A percentile compares a stretch with the other conserved stretches of the same genome.
These are phyloP conservation scores for Hypoxylon sp. DNA, from an alignment of 2,329 filamentous ascomycete genomes.

Conservation along the genomic window DNA sequence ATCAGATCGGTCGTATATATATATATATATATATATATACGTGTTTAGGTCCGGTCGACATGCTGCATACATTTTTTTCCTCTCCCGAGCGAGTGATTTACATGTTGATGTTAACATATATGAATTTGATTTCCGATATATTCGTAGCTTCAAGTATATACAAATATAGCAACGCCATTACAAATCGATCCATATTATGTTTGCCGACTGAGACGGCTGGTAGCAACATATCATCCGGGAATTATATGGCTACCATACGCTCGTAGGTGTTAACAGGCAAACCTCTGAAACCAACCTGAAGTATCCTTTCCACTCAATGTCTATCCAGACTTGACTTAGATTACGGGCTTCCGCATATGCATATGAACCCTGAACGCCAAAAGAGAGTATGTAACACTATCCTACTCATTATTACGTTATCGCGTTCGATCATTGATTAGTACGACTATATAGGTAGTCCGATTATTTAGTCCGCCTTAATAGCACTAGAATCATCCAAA, in stretches of 20 bases:
- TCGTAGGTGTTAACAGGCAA: background rate
- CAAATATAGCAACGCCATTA: constrained; percentile 29
- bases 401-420: constrained; percentile 44
- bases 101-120: background rate
- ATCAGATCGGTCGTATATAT: background rate
- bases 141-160: constrained; percentile 30
- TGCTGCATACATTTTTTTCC: constrained; percentile 3
- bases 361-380: constrained; percentile 11
- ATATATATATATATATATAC: background rate
- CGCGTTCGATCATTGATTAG: constrained; percentile 39
- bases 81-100: constrained; percentile 4
- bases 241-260: constrained; percentile 6
- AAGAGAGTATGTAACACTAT: constrained; percentile 36
- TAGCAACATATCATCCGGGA: background rate
- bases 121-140: constrained; percentile 14
- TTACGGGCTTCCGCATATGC: constrained; percentile 11
- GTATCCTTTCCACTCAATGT: background rate
- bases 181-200: constrained; percentile 1
- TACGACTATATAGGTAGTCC: constrained; percentile 1
- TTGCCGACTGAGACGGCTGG: background rate
- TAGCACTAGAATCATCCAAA: constrained; percentile 58
- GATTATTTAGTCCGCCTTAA: constrained; percentile 64
- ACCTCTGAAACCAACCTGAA: background rate
- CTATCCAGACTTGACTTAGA: constrained; percentile 2
- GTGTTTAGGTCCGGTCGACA: background rate